A percentile compares a stretch with the other conserved stretches of the same genome.
These are phyloP conservation scores for Penicillium psychrosexuale DNA, from an alignment of 2,329 filamentous ascomycete genomes.

Conservation along the genomic window DNA sequence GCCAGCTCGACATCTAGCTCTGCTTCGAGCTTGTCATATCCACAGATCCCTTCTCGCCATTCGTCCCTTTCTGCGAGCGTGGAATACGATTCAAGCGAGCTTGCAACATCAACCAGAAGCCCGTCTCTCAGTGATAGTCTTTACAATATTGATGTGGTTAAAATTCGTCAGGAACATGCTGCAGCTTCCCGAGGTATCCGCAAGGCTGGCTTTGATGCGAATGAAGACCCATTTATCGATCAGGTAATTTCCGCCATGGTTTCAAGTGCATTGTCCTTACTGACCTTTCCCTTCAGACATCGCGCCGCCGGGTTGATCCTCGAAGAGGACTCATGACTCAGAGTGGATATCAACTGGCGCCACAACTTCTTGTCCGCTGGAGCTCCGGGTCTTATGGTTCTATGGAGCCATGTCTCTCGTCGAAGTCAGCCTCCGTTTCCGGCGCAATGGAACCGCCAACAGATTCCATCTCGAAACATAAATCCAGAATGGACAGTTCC, in stretches of 20 bases:
- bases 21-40: conserved; percentile 15
- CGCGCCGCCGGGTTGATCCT: background rate
- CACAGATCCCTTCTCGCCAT: conserved; percentile 26
- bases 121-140: conserved; percentile 21
- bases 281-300: conserved; percentile 12
- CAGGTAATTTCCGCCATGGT: background rate
- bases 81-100: conserved; percentile 12
- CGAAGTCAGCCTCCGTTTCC: background rate
- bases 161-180: conserved; percentile 12
- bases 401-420: conserved; percentile 1
- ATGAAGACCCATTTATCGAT: conserved; percentile 18
- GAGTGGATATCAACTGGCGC: conserved; percentile 4
- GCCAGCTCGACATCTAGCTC: conserved; percentile 2
- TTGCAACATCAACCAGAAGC: conserved; percentile 22
- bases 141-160: conserved; percentile 24
- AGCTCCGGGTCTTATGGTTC: conserved; percentile 23
- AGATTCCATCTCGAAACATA: background rate
- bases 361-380: conserved; percentile 20
- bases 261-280: background rate
- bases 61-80: conserved; percentile 24
- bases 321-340: background rate
- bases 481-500: background rate
- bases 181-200: background rate
- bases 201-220: background rate
- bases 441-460: background rate